Conservation (phyloP, 352 stramenopile genomes). For the Phytopythium ostracodes region DNA sequence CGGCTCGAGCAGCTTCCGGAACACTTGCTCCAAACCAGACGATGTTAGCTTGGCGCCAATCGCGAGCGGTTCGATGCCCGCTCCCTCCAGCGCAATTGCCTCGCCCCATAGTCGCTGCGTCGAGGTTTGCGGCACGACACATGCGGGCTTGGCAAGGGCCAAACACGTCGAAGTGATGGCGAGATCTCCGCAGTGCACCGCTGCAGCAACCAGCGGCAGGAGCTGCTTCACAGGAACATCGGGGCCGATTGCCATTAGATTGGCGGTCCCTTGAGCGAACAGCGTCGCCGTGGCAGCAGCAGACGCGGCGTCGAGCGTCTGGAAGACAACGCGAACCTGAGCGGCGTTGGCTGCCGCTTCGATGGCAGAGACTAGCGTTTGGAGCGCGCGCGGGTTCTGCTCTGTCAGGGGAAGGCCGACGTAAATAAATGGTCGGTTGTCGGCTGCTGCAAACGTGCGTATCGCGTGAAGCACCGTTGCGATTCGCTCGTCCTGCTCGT, state of each 20-base stretch:
- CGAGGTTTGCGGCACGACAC: background rate
- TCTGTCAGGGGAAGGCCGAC: constrained; percentile 16
- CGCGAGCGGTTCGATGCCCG: background rate
- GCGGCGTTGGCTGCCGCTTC: background rate
- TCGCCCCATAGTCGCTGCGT: background rate
- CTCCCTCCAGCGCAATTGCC: background rate
- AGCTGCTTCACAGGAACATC: background rate
- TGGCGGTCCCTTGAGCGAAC: constrained; percentile 9
- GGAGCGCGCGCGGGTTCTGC: background rate
- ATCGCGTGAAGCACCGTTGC: constrained; percentile 12
- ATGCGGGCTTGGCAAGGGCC: background rate
- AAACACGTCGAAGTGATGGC: background rate
- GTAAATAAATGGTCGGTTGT: constrained; percentile 33
- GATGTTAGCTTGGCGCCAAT: constrained; percentile 14
- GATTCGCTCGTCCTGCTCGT: constrained; percentile 12
- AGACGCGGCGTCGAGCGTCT: constrained; percentile 11
- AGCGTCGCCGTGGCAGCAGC: constrained; percentile 14
- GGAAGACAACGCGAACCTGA: constrained; percentile 44
- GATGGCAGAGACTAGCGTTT: background rate
- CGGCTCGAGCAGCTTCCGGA: constrained; percentile 42
- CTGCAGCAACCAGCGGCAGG: background rate
- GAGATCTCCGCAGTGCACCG: background rate
- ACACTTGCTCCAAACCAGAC: constrained; percentile 53
- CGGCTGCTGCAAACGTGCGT: constrained; percentile 19
- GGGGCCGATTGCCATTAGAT: background rate